Conservation (phyloP, 192 early-diverging fungal genomes). For the Podila epicladia region DNA sequence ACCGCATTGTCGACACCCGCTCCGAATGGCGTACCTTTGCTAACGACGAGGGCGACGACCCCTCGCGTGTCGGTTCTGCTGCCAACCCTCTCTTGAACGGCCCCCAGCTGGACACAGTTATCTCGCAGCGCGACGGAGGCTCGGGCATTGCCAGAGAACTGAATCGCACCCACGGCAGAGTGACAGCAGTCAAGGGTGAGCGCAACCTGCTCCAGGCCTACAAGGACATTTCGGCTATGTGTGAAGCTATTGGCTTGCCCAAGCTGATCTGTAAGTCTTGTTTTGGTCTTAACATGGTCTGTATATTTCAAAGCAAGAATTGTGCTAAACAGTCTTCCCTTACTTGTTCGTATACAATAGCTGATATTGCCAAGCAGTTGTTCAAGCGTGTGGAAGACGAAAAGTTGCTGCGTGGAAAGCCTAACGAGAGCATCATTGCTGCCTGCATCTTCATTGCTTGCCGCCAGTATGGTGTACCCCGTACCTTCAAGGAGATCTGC, state of each 20-base stretch:
- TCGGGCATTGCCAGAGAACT: conserved; percentile 75
- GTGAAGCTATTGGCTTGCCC: conserved; percentile 82
- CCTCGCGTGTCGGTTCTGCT: conserved; percentile 89
- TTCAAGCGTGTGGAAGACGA: conserved; percentile 88
- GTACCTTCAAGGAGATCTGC: conserved; percentile 96
- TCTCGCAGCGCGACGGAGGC: conserved; percentile 81
- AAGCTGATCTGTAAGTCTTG: conserved; percentile 63
- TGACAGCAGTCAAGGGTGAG: conserved; percentile 76
- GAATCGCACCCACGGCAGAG: conserved; percentile 77
- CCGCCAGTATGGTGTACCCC: conserved; percentile 79
- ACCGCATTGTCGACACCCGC: conserved; percentile 92
- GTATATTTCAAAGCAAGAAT: not conserved
- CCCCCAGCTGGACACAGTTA: conserved; percentile 86
- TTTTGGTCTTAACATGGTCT: not conserved
- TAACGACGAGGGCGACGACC: conserved; percentile 90
- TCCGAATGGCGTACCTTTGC: conserved; percentile 98
- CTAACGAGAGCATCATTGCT: conserved; percentile 84
- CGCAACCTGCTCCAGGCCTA: conserved; percentile 80
- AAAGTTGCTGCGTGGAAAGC: conserved; percentile 84
- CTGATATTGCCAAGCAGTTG: conserved; percentile 87
- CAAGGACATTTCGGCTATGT: conserved; percentile 81
- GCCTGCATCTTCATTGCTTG: conserved; percentile 96
- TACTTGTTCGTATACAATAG: not conserved
- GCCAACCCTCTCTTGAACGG: conserved; percentile 82
- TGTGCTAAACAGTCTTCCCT: too few relatives aligned